These are phyloP conservation scores for Globisporangium lucens DNA, from an alignment of 352 stramenopile genomes.

Conservation along the genomic window DNA sequence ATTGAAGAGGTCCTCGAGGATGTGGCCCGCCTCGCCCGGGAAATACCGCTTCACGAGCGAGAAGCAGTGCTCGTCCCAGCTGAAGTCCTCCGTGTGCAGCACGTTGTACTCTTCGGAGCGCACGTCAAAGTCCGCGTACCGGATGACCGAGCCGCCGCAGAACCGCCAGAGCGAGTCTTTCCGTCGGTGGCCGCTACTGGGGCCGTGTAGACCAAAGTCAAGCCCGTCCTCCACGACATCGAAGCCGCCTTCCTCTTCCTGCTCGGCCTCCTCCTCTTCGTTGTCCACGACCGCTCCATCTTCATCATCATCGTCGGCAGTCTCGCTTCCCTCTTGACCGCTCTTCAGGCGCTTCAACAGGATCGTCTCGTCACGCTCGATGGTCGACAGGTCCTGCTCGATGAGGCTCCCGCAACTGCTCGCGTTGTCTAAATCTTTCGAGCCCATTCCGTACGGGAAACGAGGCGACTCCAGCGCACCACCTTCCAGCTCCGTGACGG, in stretches of 20 bases:
- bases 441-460: slow-evolving; percentile 22
- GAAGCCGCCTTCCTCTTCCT: slow-evolving; percentile 35
- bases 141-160: slow-evolving; percentile 73
- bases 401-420: slow-evolving; percentile 46
- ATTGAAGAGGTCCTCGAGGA: slow-evolving; percentile 86
- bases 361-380: slow-evolving; percentile 73
- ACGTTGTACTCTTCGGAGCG: slow-evolving; percentile 74
- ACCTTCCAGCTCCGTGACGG: slow-evolving; percentile 20
- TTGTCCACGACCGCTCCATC: slow-evolving; percentile 24
- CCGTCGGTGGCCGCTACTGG: slow-evolving; percentile 27
- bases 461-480: slow-evolving; percentile 8
- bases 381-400: slow-evolving; percentile 63
- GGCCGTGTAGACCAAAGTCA: slow-evolving; percentile 39
- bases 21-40: slow-evolving; percentile 71
- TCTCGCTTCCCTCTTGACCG: slow-evolving; percentile 61
- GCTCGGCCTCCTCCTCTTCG: slow-evolving; percentile 21
- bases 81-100: slow-evolving; percentile 87
- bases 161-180: slow-evolving; percentile 81
- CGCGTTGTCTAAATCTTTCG: slow-evolving; percentile 21
- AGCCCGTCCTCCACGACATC: slow-evolving; percentile 56
- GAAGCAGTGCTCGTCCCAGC: slow-evolving; percentile 88
- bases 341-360: slow-evolving; percentile 64
- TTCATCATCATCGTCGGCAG: slow-evolving; percentile 49
- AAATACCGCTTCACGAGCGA: slow-evolving; percentile 85
- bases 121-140: slow-evolving; percentile 87